A percentile compares a stretch with the other conserved stretches of the same genome.
Conservation (phyloP, 2,329 filamentous ascomycete species). For the Fusarium anthophilum region DNA sequence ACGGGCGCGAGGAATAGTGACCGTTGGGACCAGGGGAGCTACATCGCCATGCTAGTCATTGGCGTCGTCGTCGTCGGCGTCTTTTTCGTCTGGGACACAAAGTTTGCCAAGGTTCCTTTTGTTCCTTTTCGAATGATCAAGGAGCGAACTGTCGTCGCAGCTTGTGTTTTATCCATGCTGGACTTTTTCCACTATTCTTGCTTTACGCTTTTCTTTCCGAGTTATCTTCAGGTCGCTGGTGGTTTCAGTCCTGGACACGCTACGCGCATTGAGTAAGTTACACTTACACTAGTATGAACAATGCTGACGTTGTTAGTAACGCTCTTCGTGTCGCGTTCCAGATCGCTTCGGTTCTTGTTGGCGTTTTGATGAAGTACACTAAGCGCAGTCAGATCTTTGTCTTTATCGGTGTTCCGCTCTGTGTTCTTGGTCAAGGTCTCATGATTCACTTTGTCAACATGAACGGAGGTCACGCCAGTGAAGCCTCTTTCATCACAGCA, state of each 20-base stretch:
- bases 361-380: conserved; percentile 49
- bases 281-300: rapidly evolving
- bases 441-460: conserved; percentile 45
- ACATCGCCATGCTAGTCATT: conserved; percentile 49
- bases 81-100: conserved; percentile 50
- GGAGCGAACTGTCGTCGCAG: conserved; percentile 51
- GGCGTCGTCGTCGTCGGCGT: conserved; percentile 38
- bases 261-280: conserved; percentile 48
- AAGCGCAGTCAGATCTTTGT: conserved; percentile 47
- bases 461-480: conserved; percentile 40
- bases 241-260: conserved; percentile 48
- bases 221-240: conserved; percentile 52
- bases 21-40: conserved; percentile 45
- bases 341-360: conserved; percentile 48
- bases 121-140: conserved; percentile 52
- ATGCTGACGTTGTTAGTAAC: conserved; percentile 30
- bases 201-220: conserved; percentile 53
- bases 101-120: conserved; percentile 50
- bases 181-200: conserved; percentile 52
- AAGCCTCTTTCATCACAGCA: conserved; percentile 48
- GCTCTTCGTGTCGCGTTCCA: conserved; percentile 49
- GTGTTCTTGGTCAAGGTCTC: conserved; percentile 48
- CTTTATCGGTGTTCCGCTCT: conserved; percentile 43
- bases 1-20: conserved; percentile 48
- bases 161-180: conserved; percentile 49